Base-by-base conservation (phyloP, 2,329 filamentous ascomycete species). In the Hypoxylon sp. region DNA sequence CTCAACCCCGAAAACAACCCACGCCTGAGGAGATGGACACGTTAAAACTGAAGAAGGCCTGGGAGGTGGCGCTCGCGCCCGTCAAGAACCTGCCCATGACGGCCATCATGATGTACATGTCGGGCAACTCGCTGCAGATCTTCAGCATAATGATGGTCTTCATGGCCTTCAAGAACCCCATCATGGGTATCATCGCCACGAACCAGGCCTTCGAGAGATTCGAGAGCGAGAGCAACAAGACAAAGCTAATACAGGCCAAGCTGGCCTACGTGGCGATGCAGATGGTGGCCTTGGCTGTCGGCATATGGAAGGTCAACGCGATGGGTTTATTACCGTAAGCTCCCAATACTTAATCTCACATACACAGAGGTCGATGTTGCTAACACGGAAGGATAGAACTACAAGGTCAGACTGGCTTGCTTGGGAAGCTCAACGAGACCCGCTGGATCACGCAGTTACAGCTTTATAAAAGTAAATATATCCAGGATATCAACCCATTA, bases 61-160 rank as follows among this genome's bases (percentile, higher is more conserved):
- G 95, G 95, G 95, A 99, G 77, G 85, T 99, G 40, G 94, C 95
- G 37, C 86, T 99, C 43, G 94, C 89, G 2, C 95, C 95, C 0
- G 89, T 95, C 62, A 99, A 99, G 80, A 88, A 89, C 73, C 82
- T 99, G 42, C 95, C 95, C 56, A 99, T 99, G 95, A 98, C 96
- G 55, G 93, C 89, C 63, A 94, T 99, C 74, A 97, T 97, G 88
- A 98, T 98, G 92, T 99, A 99, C 83, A 99, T 99, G 95, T 96
- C 94, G 26, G 95, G 95, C 70, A 99, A 98, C 79, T 92, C 91
- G 60, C 85, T 99, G 42, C 95, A 99, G 75, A 98, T 99, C 66
- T 99, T 99, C 81, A 96, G 90, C 77, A 98, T 99, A 77, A 98
- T 98, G 92, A 99, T 98, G 93, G 94, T 98, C 15, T 93, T 94